phyloP scores from a whole-genome alignment of 164 flowering plant species.

The Cinnamomum micranthum region DNA sequence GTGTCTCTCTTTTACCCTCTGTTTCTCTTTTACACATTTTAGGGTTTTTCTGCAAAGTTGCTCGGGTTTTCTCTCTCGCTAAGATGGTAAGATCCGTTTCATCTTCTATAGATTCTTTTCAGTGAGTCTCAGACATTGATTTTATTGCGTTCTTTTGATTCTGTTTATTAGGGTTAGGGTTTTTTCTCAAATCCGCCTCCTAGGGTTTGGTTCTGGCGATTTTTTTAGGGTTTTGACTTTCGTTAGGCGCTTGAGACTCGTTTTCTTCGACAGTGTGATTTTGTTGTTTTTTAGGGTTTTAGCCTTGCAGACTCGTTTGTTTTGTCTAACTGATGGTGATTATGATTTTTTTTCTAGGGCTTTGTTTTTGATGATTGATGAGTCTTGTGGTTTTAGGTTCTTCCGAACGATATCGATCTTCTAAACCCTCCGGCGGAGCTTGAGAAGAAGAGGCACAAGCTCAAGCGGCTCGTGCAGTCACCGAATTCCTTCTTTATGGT shows the following conservation, averaged over 20 bases:
- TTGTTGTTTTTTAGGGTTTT: neutral
- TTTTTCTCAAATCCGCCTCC: neutral
- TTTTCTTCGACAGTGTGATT: no score
- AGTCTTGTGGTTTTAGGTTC: slow-evolving; percentile 25
- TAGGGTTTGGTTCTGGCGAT: no score
- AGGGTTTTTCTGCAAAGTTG: neutral
- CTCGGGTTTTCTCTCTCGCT: neutral
- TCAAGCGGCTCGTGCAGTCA: slow-evolving; percentile 4
- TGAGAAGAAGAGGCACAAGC: slow-evolving; percentile 60
- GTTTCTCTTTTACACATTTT: neutral
- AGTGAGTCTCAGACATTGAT: no score
- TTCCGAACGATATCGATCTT: slow-evolving; percentile 52
- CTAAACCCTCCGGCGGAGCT: slow-evolving; percentile 55
- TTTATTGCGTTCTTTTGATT: neutral
- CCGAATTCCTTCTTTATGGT: no score
- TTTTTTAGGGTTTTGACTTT: no score
- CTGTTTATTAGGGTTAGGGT: neutral
- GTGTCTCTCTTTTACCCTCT: neutral
- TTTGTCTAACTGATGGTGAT: no score
- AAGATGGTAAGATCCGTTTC: slow-evolving; percentile 2
- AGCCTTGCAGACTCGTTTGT: neutral
- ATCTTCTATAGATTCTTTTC: no score
- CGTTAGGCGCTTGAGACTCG: no score
- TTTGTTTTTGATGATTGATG: neutral
- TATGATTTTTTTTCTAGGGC: neutral